Evolutionary conservation across 2,329 filamentous ascomycete genomes (phyloP), one percentile per base, ranked within the genome.

Genomic region (Colletotrichum filicis): DNA sequence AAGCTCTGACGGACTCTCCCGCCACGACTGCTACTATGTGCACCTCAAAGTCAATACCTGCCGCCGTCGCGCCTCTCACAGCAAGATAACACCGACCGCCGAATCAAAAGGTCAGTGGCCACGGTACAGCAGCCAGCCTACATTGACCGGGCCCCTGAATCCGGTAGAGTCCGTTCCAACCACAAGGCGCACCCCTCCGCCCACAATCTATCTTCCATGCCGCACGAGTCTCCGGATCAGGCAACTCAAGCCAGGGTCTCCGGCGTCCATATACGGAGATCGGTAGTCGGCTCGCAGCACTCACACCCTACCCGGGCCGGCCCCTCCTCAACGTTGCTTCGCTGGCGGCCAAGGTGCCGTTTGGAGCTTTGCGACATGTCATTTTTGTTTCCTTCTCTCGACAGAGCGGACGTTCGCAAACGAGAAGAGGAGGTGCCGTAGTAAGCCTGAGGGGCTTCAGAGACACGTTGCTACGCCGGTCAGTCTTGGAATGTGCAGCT

Each of bases 251-350:
- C 57, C 57, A 71, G 30, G 57, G 56, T 63, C 58, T 71, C 68
- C 71, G 35, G 57, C 56, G 19, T 53, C 26, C 11, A 58, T 52
- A 71, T 22, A 72, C 57, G 53, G 63, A 61, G 71, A 72, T 72
- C 71, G 71, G 71, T 62, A 72, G 56, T 72, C 71, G 71, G 71
- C 56, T 74, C 68, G 68, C 57, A 67, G 53, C 56, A 46, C 55
- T 62, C 71, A 67, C 67, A 67, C 68, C 61, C 68, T 58, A 30
- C 56, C 71, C 49, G 68, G 57, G 46, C 65, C 68, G 57, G 49
- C 12, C 57, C 68, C 42, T 49, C 52, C 58, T 65, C 46, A 42
- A 65, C 66, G 60, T 65, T 73, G 70, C 70, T 65, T 70, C 55
- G 70, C 55, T 73, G 70, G 56, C 70, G 53, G 46, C 66, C 66